Conservation (phyloP, 768 basidiomycete genomes). For the Lactarius pseudohatsudake region DNA sequence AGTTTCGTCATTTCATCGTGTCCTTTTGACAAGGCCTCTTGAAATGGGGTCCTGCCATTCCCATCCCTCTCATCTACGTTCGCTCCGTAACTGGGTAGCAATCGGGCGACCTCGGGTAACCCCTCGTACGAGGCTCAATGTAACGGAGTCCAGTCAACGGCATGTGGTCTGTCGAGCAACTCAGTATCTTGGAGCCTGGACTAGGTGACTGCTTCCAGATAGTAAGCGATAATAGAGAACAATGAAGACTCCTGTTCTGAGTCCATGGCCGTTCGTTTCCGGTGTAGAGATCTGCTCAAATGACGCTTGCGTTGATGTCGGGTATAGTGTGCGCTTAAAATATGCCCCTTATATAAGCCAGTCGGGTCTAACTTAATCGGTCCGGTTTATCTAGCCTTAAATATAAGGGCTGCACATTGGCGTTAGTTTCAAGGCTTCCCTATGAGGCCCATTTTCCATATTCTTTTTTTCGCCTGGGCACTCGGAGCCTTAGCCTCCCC, state of each 20-base stretch:
- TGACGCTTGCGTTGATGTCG: too few species aligned
- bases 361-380: too few species aligned
- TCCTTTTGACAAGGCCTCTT: neutral
- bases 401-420: too few species aligned
- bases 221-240: neutral
- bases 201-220: neutral
- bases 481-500: slow-evolving; percentile 18
- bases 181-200: neutral
- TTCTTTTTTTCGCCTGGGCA: neutral
- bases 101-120: neutral
- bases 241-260: neutral
- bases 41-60: neutral
- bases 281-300: too few species aligned
- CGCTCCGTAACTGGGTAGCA: neutral
- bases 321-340: too few species aligned
- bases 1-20: neutral
- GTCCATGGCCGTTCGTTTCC: too few species aligned
- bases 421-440: too few species aligned
- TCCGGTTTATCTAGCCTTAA: too few species aligned
- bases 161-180: neutral
- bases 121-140: neutral
- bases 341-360: too few species aligned
- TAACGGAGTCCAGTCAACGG: neutral
- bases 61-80: neutral
- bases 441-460: neutral